Evolutionary conservation across 2,329 filamentous ascomycete genomes (phyloP).

Genomic region (Fusarium setosum): DNA sequence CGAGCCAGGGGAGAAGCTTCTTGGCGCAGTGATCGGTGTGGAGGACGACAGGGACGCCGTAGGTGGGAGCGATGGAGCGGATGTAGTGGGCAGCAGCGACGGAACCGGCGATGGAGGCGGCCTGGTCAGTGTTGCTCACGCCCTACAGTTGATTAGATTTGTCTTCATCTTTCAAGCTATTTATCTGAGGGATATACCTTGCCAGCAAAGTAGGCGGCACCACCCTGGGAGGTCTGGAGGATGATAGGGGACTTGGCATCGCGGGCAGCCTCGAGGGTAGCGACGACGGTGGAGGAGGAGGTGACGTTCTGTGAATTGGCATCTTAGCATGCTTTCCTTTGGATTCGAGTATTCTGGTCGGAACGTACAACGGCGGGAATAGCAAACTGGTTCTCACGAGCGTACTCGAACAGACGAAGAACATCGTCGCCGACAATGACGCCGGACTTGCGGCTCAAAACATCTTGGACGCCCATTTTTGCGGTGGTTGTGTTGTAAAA

Average conservation of each 20-base stretch:
- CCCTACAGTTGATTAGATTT: slow-evolving; percentile 60
- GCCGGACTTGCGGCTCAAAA: slow-evolving; percentile 63
- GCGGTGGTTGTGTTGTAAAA: slow-evolving; percentile 35
- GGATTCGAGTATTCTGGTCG: not conserved
- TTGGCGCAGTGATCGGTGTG: slow-evolving; percentile 99
- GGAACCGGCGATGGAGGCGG: slow-evolving; percentile 88
- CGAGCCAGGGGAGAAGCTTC: slow-evolving; percentile 98
- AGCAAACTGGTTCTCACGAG: slow-evolving; percentile 87
- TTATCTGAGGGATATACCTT: slow-evolving; percentile 64
- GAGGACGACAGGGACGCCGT: slow-evolving; percentile 91
- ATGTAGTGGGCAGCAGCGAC: slow-evolving; percentile 94
- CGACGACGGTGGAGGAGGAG: slow-evolving; percentile 82
- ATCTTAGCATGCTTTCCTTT: slow-evolving; percentile 3
- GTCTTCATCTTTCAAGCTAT: not conserved
- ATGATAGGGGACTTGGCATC: slow-evolving; percentile 93
- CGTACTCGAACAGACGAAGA: slow-evolving; percentile 84
- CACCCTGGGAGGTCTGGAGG: slow-evolving; percentile 93
- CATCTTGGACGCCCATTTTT: slow-evolving; percentile 53
- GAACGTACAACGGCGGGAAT: slow-evolving; percentile 77
- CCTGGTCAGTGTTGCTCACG: slow-evolving; percentile 82
- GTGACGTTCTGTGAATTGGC: slow-evolving; percentile 77
- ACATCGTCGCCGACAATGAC: slow-evolving; percentile 67
- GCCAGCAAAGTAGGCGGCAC: slow-evolving; percentile 91
- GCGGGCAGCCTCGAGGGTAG: slow-evolving; percentile 92
- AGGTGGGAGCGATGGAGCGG: slow-evolving; percentile 85